Base-by-base conservation (phyloP, 1,284 basidiomycete species). In the Chalciporus sp. region DNA sequence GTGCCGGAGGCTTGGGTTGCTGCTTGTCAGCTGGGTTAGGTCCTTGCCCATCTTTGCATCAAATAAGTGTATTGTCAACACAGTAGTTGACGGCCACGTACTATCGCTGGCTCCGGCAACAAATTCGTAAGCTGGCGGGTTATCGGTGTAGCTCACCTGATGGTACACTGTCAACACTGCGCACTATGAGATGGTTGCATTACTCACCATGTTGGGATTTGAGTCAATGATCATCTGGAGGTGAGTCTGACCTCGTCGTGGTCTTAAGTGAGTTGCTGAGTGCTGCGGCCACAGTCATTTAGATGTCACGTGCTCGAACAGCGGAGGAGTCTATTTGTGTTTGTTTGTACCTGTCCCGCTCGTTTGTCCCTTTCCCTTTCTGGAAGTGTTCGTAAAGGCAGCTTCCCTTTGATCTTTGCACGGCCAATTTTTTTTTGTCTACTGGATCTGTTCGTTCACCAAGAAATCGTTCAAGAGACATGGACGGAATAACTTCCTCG, bases 401-500 rank as follows among this genome's bases (percentile, higher is more conserved):
- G 31, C 28, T 29, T 17, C 12, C 14, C 29, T 16, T 28, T 47
- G 39, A 42, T 42, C 35, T 29, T 19, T 35, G 16, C 29, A 48
- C 42, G 46, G 40, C 23, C 19, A 41, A 28, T 40, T 50, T 57
- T 49, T 49, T 54, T 55, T 45, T 44, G 31, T 48, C 37, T 6
- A 35, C 12, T 35, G 33, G 14, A 35, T 35, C n/a, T n/a, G n/a
- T 42, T 45, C 44, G 53, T 43, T 58, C 56, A 10, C 60, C 53
- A 60, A 57, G 64, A 62, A 60, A 62, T 61, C 60, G 39, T 40
- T 57, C 58, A 54, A 51, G 59, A 56, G 67, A 64, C 52, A 85
- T 83, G 79, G 72, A 74, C 43, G 73, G 69, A 60, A 73, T 74
- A 57, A 76, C 76, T 43, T 69, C 74, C 51, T 75, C 81, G 42